phyloP scores from a whole-genome alignment of 1,284 basidiomycete species.

The Ganoderma boninense region DNA sequence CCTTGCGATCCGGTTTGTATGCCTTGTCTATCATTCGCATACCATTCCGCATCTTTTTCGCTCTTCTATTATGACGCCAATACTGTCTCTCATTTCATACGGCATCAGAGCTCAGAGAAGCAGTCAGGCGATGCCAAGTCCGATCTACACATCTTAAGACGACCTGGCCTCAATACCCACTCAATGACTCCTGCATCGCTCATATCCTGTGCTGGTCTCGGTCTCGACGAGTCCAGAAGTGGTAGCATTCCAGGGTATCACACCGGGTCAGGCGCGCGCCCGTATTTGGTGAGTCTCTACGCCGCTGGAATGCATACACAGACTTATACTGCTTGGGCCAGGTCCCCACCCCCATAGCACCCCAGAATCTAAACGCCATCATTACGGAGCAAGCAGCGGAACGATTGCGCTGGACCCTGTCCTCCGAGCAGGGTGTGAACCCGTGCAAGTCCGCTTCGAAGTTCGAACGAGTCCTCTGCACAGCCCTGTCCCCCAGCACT shows the following conservation, averaged over 20 bases:
- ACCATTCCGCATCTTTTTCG: not conserved
- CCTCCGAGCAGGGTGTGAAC: not conserved
- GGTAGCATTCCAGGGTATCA: not conserved
- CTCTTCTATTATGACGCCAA: too few relatives aligned
- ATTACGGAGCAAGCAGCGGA: not conserved
- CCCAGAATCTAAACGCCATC: conserved; percentile 1
- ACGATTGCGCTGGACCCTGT: not conserved
- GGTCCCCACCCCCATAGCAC: not conserved
- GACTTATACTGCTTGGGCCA: conserved; percentile 1
- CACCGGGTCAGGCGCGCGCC: not conserved
- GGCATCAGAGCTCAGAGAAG: not conserved
- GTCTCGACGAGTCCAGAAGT: conserved; percentile 2
- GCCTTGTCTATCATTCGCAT: not conserved
- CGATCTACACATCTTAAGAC: not conserved
- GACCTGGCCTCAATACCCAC: not conserved
- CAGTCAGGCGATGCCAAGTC: not conserved
- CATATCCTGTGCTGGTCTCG: not conserved
- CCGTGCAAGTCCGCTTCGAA: not conserved
- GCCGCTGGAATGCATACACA: not conserved
- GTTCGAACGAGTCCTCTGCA: not conserved
- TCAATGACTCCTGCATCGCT: not conserved
- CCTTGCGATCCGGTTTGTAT: not conserved
- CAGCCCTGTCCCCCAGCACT: not conserved
- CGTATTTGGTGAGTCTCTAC: not conserved
- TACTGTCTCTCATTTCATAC: too few relatives aligned